Base-by-base conservation (phyloP, 768 basidiomycete species). In the Aureoboletus auriporus region DNA sequence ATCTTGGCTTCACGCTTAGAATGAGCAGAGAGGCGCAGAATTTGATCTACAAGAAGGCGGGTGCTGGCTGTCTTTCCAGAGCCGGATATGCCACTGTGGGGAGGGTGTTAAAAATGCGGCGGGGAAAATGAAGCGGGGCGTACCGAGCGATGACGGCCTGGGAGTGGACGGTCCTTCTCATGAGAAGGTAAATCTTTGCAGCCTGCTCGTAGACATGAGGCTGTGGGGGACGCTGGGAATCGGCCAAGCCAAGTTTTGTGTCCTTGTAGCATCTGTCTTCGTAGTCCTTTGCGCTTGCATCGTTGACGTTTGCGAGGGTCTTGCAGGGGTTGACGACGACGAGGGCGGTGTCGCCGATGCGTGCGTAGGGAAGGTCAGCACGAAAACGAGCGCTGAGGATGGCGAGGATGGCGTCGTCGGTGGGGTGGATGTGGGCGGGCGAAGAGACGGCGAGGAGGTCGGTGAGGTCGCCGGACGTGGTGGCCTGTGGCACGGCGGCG, bases 151-250 rank as follows among this genome's bases (percentile, higher is more conserved):
- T 54, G 27, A 85, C 63, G 14, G 72, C 73, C 59, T 85, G 83
- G 3, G 75, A 72, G 66, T 83, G 74, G 26, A 63, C 62, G 39
- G 72, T 69, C 57, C 83, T 71, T 53, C 74, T 65, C 78, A 82
- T 82, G 42, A 83, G 57, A 43, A 80, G 66, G 64, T 83, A 85
- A 26, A 78, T 73, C 53, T 77, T 69, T 26, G 77, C 79, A 1
- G 83, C 83, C 36, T 82, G 67, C 49, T 85, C 84, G 58, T 81
- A 85, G 1, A 79, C 56, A 57, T 82, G 82, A 28, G 83, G 83
- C 44, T 78, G 77, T 8, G 78, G 69, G 16, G 72, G 69, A 2
- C 71, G 56, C 4, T 62, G 62, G 26, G 70, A 58, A 31, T 69
- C 62, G 3, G 61, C 70, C 23, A 74, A 57, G 46, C 67, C 67